Evolutionary conservation across 495 filamentous ascomycete genomes (phyloP), one percentile per base, ranked within the genome.

Genomic region (Penicillium waksmanii): DNA sequence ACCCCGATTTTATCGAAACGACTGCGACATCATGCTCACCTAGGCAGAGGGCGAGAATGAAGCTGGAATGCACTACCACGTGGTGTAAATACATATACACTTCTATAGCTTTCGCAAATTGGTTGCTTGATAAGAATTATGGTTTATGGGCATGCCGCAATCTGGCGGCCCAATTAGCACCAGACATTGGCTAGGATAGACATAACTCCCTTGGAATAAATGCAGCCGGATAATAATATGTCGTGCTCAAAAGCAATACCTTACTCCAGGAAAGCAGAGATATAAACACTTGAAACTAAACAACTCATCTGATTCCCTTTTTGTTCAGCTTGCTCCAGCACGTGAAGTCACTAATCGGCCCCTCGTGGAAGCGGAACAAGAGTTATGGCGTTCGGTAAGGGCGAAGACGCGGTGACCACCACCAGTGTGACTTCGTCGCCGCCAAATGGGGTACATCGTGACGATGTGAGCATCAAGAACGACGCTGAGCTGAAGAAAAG

Each of bases 401-500:
- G 38, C 15, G 51, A 61, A 42, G 38, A 48, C 38, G 46, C 31
- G 40, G 51, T 58, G 12, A 52, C 33, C 33, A 56, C 52, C 12
- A 53, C 54, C 17, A 57, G 49, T 1, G 25, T 64, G 9, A 38
- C 57, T 21, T 42, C 64, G 36, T 42, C 57, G 6, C 57, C 52
- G 38, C 13, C 50, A n/a, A 58, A 44, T 44, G 56, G 57, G 13
- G 15, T 15, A n/a, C 11, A 50, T 10, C 18, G 9, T 3, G 35
- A 64, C 0, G 12, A 53, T 17, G 1, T 12, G 3, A 43, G 43
- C 1, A 19, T 42, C 17, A 51, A 35, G 19, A 35, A 55, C 21
- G 17, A 67, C 21, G 47, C 47, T 17, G 57, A 59, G 31, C 48
- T 74, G 8, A 65, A 74, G 44, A 73, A 61, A 52, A 64, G 55